Evolutionary conservation across 1,284 basidiomycete genomes (phyloP).

Genomic region (Rhodofomes roseus): DNA sequence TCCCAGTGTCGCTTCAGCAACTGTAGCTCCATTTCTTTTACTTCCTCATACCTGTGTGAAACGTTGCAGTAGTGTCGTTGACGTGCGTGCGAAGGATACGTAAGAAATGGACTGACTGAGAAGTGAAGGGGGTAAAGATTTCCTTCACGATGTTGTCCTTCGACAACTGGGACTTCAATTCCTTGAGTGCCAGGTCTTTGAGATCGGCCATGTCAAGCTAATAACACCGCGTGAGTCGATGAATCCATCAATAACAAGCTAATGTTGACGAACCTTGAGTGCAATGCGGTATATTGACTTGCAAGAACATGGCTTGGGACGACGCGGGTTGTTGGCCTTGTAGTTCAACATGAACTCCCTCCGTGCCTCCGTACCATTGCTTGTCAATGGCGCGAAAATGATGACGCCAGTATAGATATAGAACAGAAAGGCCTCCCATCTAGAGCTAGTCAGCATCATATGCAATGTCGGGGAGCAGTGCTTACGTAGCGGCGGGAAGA

Average conservation of each 20-base stretch:
- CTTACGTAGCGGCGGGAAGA: background rate
- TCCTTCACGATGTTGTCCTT: background rate
- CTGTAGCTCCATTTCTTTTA: background rate
- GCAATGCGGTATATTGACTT: slow-evolving; percentile 22
- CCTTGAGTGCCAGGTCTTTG: background rate
- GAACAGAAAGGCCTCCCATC: slow-evolving; percentile 19
- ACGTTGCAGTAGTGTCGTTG: background rate
- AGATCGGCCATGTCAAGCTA: background rate
- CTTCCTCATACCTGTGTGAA: background rate
- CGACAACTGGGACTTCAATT: background rate
- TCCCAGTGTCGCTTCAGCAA: background rate
- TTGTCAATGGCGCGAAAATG: slow-evolving; percentile 19
- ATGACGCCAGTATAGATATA: slow-evolving; percentile 18
- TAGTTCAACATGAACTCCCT: background rate
- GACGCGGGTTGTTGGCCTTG: background rate
- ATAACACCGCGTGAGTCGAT: background rate
- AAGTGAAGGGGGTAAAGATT: background rate
- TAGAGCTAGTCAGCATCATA: background rate
- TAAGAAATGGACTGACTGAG: background rate
- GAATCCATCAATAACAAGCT: too few relatives aligned
- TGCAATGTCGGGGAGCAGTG: background rate
- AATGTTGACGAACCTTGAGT: slow-evolving; percentile 8
- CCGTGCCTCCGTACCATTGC: background rate
- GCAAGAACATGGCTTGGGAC: slow-evolving; percentile 14
- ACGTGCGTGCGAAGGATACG: background rate